phyloP scores from a whole-genome alignment of 23 red algal species.

The Gracilariopsis chorda region DNA sequence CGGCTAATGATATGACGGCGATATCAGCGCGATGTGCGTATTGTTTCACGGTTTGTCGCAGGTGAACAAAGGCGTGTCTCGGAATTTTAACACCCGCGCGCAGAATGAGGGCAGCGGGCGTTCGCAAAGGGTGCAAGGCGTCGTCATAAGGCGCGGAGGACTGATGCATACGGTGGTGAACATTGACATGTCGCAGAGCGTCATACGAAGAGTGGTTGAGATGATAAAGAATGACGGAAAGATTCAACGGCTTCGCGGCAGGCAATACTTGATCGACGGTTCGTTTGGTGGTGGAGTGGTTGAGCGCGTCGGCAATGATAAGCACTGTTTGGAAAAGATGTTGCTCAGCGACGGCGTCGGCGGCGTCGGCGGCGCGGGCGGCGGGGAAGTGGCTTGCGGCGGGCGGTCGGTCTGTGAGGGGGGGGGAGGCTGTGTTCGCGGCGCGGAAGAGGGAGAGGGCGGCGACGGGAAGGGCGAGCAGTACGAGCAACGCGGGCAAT shows the following conservation, averaged over 20 bases:
- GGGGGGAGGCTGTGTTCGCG: too few species aligned
- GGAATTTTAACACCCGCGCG: background rate
- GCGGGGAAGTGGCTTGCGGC: too few species aligned
- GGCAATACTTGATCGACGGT: background rate
- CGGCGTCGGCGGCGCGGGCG: background rate
- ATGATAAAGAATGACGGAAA: background rate
- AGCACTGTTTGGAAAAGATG: background rate
- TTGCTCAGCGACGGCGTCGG: background rate
- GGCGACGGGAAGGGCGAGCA: background rate
- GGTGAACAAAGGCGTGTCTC: background rate
- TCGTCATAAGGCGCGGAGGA: background rate
- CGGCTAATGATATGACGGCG: slow-evolving; percentile 14
- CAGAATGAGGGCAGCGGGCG: background rate
- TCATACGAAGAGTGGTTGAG: background rate
- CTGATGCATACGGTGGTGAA: background rate
- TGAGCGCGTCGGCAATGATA: background rate
- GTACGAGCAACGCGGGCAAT: background rate
- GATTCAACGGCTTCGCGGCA: background rate
- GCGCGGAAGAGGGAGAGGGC: background rate
- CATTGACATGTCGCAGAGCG: background rate
- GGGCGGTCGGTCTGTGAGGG: too few species aligned
- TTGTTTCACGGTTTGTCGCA: background rate
- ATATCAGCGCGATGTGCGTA: slow-evolving; percentile 4
- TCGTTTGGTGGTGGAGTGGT: background rate
- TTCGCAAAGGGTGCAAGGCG: background rate